Evolutionary conservation across 2,329 filamentous ascomycete species (phyloP).

Genomic region (Alternaria sp.): DNA sequence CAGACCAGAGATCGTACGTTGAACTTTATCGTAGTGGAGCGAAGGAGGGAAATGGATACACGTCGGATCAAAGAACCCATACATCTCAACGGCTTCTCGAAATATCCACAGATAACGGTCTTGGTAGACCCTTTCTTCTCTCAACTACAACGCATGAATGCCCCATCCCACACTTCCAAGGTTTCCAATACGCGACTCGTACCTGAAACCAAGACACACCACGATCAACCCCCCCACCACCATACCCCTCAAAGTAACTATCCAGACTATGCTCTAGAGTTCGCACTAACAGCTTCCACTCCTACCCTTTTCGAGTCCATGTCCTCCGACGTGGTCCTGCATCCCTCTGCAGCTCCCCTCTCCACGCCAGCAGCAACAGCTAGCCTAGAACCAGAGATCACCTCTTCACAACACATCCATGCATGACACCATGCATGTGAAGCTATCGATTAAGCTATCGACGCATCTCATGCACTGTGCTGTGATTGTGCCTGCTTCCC

Average conservation of each 20-base stretch:
- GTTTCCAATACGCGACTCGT: background rate
- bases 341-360: background rate
- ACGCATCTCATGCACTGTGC: conserved; percentile 8
- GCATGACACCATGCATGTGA: conserved; percentile 4
- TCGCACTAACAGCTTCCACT: background rate
- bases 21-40: background rate
- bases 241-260: conserved; percentile 7
- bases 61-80: background rate
- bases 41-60: background rate
- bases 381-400: conserved; percentile 1
- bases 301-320: conserved; percentile 1
- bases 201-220: conserved; percentile 1
- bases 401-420: background rate
- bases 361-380: background rate
- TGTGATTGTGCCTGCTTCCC: conserved; percentile 15
- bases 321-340: conserved; percentile 4
- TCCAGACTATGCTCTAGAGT: conserved; percentile 1
- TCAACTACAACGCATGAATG: background rate
- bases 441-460: conserved; percentile 15
- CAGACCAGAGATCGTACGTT: background rate
- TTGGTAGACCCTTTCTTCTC: background rate
- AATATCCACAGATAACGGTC: conserved; percentile 9
- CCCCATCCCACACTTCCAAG: background rate
- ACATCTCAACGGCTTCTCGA: background rate
- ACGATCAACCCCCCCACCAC: background rate